Conservation (phyloP, 768 basidiomycete genomes). For the Mycena kentingensis region DNA sequence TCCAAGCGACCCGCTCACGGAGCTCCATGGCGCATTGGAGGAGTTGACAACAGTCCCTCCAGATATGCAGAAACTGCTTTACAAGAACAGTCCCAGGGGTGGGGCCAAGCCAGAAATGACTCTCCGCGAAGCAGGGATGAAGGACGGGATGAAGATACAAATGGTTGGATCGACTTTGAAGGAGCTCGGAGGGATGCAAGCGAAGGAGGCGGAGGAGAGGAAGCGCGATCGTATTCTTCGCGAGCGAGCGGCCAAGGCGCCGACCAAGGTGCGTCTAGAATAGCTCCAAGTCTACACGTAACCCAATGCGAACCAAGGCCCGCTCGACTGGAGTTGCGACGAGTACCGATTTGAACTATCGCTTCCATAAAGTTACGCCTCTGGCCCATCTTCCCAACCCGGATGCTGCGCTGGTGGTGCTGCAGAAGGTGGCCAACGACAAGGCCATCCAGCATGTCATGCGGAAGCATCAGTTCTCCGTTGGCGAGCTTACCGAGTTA, state of each 20-base stretch:
- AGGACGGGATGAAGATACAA: slow-evolving; percentile 65
- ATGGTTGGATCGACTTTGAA: slow-evolving; percentile 66
- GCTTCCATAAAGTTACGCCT: slow-evolving; percentile 66
- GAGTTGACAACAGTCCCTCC: slow-evolving; percentile 69
- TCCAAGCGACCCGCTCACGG: slow-evolving; percentile 52
- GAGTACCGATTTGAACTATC: slow-evolving; percentile 45
- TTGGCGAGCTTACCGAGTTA: slow-evolving; percentile 73
- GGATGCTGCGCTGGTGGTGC: slow-evolving; percentile 51
- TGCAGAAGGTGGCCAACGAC: slow-evolving; percentile 65
- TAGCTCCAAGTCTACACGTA: neutral
- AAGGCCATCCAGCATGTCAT: slow-evolving; percentile 72
- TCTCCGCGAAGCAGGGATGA: slow-evolving; percentile 53
- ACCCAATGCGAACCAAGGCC: slow-evolving; percentile 39
- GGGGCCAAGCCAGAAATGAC: slow-evolving; percentile 31
- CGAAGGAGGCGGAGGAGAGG: slow-evolving; percentile 58
- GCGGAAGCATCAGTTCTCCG: slow-evolving; percentile 67
- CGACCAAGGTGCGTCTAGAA: slow-evolving; percentile 50
- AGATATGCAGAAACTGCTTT: slow-evolving; percentile 69
- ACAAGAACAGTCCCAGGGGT: slow-evolving; percentile 56
- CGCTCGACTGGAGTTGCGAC: slow-evolving; percentile 54
- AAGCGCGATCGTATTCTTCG: slow-evolving; percentile 58
- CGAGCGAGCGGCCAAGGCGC: slow-evolving; percentile 58
- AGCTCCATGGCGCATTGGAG: slow-evolving; percentile 54
- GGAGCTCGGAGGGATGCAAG: slow-evolving; percentile 57
- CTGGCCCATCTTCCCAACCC: slow-evolving; percentile 68